phyloP scores from a whole-genome alignment of 169 alveolate genomes.

The Eimeria sp. region DNA sequence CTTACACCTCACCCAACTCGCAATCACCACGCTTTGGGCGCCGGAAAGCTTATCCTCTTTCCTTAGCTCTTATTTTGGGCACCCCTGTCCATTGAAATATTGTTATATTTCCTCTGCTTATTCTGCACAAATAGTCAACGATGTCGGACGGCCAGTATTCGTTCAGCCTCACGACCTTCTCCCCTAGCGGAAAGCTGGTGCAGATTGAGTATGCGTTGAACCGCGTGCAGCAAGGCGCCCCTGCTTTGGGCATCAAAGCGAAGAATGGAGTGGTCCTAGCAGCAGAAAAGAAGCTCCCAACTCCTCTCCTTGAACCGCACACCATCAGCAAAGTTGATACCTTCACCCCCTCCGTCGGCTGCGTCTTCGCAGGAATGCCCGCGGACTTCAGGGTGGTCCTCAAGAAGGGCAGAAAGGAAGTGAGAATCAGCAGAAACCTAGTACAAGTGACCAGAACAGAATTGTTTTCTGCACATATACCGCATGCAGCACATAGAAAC shows the following conservation, averaged over 20 bases:
- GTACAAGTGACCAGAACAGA: background rate
- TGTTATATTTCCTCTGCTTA: background rate
- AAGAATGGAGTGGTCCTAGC: conserved; percentile 97
- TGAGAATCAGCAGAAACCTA: background rate
- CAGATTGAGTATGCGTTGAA: conserved; percentile 99
- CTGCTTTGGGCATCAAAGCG: conserved; percentile 88
- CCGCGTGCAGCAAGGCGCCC: conserved; percentile 87
- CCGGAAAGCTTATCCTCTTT: background rate
- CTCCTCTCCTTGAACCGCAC: conserved; percentile 90
- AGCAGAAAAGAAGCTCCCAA: conserved; percentile 94
- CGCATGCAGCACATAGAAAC: background rate
- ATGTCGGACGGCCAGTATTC: conserved; percentile 93
- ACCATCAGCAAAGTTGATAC: conserved; percentile 95
- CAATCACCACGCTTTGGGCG: background rate
- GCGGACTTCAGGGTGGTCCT: conserved; percentile 98
- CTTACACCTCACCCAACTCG: background rate
- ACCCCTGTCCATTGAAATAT: background rate
- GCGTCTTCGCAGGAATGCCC: conserved; percentile 98
- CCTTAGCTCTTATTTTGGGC: background rate
- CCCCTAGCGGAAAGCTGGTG: conserved; percentile 98
- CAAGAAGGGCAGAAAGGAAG: conserved; percentile 93
- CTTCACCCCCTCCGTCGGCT: conserved; percentile 95
- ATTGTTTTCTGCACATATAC: background rate
- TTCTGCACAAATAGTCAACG: background rate
- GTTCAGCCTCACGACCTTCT: conserved; percentile 97